Conservation (phyloP, 23 red algal genomes). For the Gracilaria vermiculophylla region DNA sequence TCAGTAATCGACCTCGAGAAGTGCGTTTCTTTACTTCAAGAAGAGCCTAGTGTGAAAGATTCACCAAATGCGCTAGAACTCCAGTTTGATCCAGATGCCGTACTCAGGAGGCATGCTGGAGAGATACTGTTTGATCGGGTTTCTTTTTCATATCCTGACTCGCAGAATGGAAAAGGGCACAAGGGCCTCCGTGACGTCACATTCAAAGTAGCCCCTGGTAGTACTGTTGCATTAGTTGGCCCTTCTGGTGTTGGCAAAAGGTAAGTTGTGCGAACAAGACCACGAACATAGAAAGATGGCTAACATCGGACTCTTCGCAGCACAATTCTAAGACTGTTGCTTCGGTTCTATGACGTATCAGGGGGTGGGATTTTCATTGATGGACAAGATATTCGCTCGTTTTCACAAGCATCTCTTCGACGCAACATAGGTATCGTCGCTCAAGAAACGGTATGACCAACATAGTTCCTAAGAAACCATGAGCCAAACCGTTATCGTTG, state of each 20-base stretch:
- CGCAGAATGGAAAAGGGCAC: not conserved
- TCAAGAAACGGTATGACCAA: slow-evolving; percentile 58
- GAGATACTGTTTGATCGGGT: slow-evolving; percentile 34
- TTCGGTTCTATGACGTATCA: slow-evolving; percentile 83
- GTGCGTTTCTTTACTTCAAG: not conserved
- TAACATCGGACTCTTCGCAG: not conserved
- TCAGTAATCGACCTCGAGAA: slow-evolving; percentile 47
- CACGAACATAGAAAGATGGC: not conserved
- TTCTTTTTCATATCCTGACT: not conserved
- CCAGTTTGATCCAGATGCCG: not conserved
- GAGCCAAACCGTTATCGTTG: not conserved
- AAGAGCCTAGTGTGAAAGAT: not conserved
- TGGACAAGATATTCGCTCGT: slow-evolving; percentile 30
- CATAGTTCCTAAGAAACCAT: not conserved
- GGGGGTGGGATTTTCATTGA: slow-evolving; percentile 60
- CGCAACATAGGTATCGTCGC: slow-evolving; percentile 56
- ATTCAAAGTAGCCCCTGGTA: slow-evolving; percentile 25
- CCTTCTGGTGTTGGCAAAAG: slow-evolving; percentile 22
- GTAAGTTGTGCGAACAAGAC: not conserved
- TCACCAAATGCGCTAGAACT: slow-evolving; percentile 6
- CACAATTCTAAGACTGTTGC: slow-evolving; percentile 41
- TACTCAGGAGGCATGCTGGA: not conserved
- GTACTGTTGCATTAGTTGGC: slow-evolving; percentile 18
- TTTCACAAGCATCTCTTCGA: slow-evolving; percentile 20
- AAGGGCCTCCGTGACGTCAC: not conserved